phyloP scores from a whole-genome alignment of 495 filamentous ascomycete genomes.

The Aspergillus campestris region DNA sequence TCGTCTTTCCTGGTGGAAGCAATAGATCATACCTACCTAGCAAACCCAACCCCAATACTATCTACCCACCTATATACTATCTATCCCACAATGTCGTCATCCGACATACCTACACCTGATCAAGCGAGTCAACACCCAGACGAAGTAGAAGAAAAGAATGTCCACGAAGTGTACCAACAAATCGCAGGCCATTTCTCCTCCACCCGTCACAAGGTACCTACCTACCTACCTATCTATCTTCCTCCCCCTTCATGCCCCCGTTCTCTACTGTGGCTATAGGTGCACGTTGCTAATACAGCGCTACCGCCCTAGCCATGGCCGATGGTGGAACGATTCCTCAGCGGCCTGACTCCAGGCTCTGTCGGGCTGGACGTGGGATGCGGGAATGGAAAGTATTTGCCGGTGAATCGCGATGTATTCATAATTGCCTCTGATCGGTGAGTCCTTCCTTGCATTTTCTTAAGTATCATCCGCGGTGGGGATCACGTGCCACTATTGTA shows the following conservation, averaged over 20 bases:
- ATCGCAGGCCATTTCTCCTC: slow-evolving; percentile 93
- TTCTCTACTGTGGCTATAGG: neutral
- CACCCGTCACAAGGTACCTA: slow-evolving; percentile 77
- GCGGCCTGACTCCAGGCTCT: slow-evolving; percentile 55
- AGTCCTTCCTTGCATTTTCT: slow-evolving; percentile 8
- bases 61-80: too few relatives aligned
- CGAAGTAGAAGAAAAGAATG: slow-evolving; percentile 63
- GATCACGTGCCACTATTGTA: too few relatives aligned
- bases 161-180: slow-evolving; percentile 88
- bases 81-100: slow-evolving; percentile 7
- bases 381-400: slow-evolving; percentile 93
- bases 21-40: neutral
- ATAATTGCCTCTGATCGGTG: slow-evolving; percentile 85
- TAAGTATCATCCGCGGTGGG: too few relatives aligned
- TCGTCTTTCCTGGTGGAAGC: neutral
- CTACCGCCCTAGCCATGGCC: slow-evolving; percentile 66
- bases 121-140: slow-evolving; percentile 8
- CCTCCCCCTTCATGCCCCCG: neutral
- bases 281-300: too few relatives aligned
- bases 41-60: too few relatives aligned
- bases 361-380: slow-evolving; percentile 83
- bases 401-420: slow-evolving; percentile 68
- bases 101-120: neutral
- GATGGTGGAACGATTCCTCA: slow-evolving; percentile 74
- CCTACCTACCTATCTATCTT: neutral